Evolutionary conservation across 2,329 filamentous ascomycete species (phyloP).

Genomic region (Beauveria australis): DNA sequence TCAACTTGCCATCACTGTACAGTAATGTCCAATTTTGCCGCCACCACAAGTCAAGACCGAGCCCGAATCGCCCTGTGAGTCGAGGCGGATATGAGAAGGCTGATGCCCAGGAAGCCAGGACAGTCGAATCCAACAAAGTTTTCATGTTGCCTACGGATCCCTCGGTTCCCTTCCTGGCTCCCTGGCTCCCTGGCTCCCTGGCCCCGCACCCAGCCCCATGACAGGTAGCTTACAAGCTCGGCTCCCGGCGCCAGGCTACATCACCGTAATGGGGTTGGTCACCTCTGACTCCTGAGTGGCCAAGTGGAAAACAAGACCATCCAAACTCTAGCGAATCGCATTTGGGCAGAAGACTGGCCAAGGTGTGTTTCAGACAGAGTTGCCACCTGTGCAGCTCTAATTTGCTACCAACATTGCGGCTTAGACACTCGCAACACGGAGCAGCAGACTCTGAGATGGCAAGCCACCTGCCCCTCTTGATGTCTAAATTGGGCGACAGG

Average conservation of each 20-base stretch:
- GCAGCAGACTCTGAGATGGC: background rate
- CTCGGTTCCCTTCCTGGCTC: background rate
- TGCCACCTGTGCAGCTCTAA: background rate
- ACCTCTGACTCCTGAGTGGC: background rate
- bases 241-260: background rate
- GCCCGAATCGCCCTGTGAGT: background rate
- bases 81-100: background rate
- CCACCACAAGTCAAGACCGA: background rate
- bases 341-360: background rate
- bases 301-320: background rate
- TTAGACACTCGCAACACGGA: too few species aligned
- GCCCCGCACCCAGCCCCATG: background rate
- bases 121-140: background rate
- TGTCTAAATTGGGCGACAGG: background rate
- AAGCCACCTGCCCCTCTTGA: background rate
- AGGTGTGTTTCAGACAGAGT: background rate
- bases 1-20: slow-evolving; percentile 4
- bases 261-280: background rate
- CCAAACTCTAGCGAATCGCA: background rate
- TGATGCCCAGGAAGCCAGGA: background rate
- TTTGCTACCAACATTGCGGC: background rate
- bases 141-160: background rate
- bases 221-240: background rate
- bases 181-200: background rate
- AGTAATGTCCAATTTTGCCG: background rate